Percentiles rank a stretch among this genome's conserved stretches.
phyloP scores from a whole-genome alignment of 495 filamentous ascomycete genomes.

The Hypoxylon cercidicola region DNA sequence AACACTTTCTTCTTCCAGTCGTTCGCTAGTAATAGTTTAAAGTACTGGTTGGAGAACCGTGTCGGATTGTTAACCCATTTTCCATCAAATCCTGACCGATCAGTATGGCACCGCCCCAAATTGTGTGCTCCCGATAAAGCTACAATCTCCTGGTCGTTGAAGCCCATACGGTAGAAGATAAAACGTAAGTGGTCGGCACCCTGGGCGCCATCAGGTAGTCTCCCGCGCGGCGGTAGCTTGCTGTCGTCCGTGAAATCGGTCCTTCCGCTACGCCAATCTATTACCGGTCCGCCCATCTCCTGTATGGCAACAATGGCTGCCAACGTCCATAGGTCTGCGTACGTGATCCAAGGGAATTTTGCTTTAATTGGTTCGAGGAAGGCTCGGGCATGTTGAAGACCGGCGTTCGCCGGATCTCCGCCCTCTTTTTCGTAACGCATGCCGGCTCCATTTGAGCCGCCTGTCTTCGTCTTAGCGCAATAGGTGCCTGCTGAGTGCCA shows the following conservation, averaged over 20 bases:
- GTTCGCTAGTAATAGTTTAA: conserved; percentile 63
- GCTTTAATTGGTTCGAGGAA: conserved; percentile 70
- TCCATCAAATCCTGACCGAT: conserved; percentile 69
- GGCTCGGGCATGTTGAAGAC: conserved; percentile 69
- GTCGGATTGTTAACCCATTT: conserved; percentile 73
- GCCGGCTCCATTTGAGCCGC: conserved; percentile 71
- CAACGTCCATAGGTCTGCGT: conserved; percentile 71
- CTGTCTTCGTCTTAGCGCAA: conserved; percentile 65
- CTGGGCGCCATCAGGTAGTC: conserved; percentile 68
- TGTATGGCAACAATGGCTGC: conserved; percentile 67
- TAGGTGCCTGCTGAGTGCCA: conserved; percentile 74
- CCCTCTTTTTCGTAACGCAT: conserved; percentile 73
- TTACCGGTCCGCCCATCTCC: conserved; percentile 66
- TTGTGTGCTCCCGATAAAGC: conserved; percentile 70
- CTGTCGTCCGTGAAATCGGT: conserved; percentile 68
- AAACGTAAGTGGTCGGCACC: conserved; percentile 67
- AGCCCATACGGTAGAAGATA: conserved; percentile 73
- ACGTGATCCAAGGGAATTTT: conserved; percentile 70
- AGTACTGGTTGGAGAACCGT: conserved; percentile 72
- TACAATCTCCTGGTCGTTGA: conserved; percentile 72
- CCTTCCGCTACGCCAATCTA: conserved; percentile 65
- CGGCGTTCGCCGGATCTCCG: conserved; percentile 71
- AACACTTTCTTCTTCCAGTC: conserved; percentile 66
- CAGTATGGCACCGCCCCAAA: conserved; percentile 68
- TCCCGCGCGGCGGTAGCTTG: conserved; percentile 65